These are phyloP conservation scores for Cutaneotrichosporon sp. DNA, from an alignment of 1,284 basidiomycete species.

Conservation along the genomic window DNA sequence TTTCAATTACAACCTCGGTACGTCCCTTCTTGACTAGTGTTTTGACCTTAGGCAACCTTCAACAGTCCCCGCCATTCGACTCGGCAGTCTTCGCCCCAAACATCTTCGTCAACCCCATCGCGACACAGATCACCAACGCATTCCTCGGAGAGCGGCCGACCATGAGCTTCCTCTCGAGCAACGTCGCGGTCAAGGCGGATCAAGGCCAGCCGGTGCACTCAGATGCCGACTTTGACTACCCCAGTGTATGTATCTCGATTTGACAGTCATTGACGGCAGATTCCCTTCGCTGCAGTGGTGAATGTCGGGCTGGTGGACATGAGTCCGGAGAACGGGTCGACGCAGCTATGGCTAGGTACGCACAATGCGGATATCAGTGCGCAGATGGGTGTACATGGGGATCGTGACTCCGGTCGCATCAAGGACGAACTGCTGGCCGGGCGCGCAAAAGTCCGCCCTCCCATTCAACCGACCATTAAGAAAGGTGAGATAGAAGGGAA, in stretches of 20 bases:
- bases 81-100: constrained; percentile 4
- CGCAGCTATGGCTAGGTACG: constrained; percentile 13
- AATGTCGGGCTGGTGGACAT: constrained; percentile 19
- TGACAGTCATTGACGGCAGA: not conserved
- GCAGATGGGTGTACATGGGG: constrained; percentile 13
- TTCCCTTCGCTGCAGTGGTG: constrained; percentile 15
- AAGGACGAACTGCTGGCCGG: constrained; percentile 7
- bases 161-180: constrained; percentile 18
- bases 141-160: constrained; percentile 14
- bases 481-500: not conserved
- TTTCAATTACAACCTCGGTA: constrained; percentile 20
- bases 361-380: constrained; percentile 5
- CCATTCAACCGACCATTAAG: constrained; percentile 11
- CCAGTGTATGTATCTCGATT: constrained; percentile 1
- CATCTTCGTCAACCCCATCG: constrained; percentile 17
- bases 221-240: constrained; percentile 20
- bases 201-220: constrained; percentile 21
- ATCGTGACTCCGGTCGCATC: constrained; percentile 11
- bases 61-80: constrained; percentile 16
- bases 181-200: constrained; percentile 17
- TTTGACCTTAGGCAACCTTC: not conserved
- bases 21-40: not conserved
- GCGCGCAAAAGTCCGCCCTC: not conserved
- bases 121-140: constrained; percentile 18
- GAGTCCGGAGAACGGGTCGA: constrained; percentile 13